A percentile compares a stretch with the other conserved stretches of the same genome.
Conservation (phyloP, 306 rosid species). For the Acacia confusa region DNA sequence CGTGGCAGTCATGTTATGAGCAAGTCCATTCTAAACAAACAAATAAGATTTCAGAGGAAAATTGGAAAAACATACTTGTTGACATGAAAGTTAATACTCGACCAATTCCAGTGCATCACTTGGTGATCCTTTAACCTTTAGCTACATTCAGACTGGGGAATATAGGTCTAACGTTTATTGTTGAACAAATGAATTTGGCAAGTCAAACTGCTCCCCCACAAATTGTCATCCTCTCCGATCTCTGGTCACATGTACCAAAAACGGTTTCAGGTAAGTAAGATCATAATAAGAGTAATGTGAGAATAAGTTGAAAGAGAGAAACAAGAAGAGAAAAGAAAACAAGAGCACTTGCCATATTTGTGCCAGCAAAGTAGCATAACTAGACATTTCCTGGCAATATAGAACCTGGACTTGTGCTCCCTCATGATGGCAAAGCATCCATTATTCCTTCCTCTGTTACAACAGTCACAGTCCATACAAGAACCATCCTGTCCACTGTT, state of each 20-base stretch:
- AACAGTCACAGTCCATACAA: not conserved
- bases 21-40: too few species aligned
- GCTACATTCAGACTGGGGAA: too few species aligned
- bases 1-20: too few species aligned
- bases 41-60: too few species aligned
- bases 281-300: not conserved
- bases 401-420: slow-evolving; percentile 45
- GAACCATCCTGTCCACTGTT: slow-evolving; percentile 23
- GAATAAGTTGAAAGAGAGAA: not conserved
- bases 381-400: slow-evolving; percentile 45
- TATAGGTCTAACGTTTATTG: not conserved
- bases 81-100: slow-evolving; percentile 23
- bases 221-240: not conserved
- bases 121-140: too few species aligned
- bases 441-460: slow-evolving; percentile 14
- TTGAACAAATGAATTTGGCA: not conserved
- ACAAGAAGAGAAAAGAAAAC: not conserved
- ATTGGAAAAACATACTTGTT: too few species aligned
- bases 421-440: slow-evolving; percentile 34
- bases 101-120: too few species aligned
- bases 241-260: not conserved
- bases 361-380: slow-evolving; percentile 27
- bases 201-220: not conserved
- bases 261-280: not conserved
- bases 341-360: slow-evolving; percentile 29